Evolutionary conservation across 2,329 filamentous ascomycete species (phyloP).

Genomic region (Exophiala aquamarina): DNA sequence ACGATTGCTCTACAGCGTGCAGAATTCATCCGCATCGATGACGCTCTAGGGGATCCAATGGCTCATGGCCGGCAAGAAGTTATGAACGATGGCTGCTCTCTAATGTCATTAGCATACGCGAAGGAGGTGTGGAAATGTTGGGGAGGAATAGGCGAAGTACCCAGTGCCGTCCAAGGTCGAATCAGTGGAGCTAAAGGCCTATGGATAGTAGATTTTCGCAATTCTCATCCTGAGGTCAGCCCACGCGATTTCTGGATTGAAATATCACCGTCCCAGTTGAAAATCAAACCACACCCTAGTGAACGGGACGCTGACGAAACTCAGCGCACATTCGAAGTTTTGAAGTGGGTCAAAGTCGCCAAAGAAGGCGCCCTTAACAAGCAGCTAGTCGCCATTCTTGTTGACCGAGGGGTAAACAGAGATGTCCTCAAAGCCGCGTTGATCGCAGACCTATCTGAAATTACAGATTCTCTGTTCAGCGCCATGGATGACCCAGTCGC

Average conservation of each 20-base stretch:
- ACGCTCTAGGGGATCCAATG: conserved; percentile 25
- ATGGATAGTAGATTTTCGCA: conserved; percentile 53
- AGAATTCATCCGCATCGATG: conserved; percentile 38
- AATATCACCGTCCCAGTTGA: conserved; percentile 58
- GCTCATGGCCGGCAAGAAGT: conserved; percentile 28
- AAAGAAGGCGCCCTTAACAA: conserved; percentile 43
- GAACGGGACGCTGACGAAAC: conserved; percentile 37
- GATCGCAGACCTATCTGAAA: conserved; percentile 35
- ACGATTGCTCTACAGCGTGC: conserved; percentile 37
- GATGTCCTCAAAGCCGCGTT: conserved; percentile 45
- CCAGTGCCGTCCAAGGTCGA: conserved; percentile 57
- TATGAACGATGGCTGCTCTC: conserved; percentile 55
- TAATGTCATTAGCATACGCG: conserved; percentile 55
- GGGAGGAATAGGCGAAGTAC: conserved; percentile 41
- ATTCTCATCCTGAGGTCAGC: conserved; percentile 21
- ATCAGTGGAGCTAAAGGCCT: conserved; percentile 62
- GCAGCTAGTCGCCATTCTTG: conserved; percentile 56
- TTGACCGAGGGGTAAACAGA: conserved; percentile 50
- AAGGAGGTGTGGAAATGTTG: conserved; percentile 45
- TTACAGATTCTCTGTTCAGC: conserved; percentile 35
- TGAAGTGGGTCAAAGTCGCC: conserved; percentile 37
- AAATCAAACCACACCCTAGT: conserved; percentile 50
- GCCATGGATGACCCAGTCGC: conserved; percentile 13
- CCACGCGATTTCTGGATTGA: conserved; percentile 53
- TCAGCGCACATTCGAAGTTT: conserved; percentile 58